Conservation (phyloP, 345 rosid species). For the Eucalyptus guilfoylei region DNA sequence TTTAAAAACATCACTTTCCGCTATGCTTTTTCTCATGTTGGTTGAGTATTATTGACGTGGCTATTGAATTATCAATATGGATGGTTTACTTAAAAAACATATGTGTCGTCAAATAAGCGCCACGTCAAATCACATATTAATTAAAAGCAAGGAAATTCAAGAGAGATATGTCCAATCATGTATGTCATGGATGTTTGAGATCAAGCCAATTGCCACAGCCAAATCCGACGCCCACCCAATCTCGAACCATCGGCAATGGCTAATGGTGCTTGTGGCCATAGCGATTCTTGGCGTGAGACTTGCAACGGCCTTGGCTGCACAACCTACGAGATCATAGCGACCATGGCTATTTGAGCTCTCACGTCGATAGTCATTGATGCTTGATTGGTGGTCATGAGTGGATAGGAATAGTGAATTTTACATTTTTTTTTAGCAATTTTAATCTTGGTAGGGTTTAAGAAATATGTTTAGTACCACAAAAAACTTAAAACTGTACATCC, state of each 20-base stretch:
- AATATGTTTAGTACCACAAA: no score
- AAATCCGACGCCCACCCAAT: neutral
- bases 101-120: rapidly evolving
- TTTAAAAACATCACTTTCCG: rapidly evolving
- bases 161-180: neutral
- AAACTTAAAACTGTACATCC: rapidly evolving
- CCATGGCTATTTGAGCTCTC: neutral
- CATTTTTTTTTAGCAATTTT: neutral
- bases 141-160: neutral
- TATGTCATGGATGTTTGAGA: neutral
- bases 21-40: neutral
- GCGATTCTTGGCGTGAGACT: neutral
- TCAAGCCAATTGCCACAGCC: neutral
- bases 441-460: neutral
- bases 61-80: rapidly evolving
- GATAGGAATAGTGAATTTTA: neutral
- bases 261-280: neutral
- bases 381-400: neutral
- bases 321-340: neutral
- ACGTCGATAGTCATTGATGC: neutral
- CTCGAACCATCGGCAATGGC: neutral
- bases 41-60: neutral
- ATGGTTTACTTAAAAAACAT: neutral
- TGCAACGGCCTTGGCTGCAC: neutral
- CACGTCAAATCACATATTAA: rapidly evolving